Base-by-base conservation (phyloP, 1,284 basidiomycete species). In the Sporisorium sorghi region DNA sequence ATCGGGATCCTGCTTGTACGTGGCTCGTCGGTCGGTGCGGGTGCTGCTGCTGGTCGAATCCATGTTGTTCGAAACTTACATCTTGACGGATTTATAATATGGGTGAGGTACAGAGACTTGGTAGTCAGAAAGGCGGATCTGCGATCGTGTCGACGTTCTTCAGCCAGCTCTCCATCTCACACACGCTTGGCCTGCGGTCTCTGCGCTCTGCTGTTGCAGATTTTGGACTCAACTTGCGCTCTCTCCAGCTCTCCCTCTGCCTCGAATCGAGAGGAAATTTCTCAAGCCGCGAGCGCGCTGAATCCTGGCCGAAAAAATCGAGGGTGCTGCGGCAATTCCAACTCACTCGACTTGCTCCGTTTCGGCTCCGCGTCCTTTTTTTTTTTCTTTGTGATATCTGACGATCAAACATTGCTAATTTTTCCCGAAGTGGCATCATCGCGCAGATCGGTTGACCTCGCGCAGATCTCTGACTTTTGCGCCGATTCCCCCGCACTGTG, bases 321-420 rank as follows among this genome's bases (percentile, higher is more conserved):
- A 55, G 43, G 37, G 30, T 73, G 70, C 70, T 73, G 70, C 70
- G 70, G 70, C 70, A 73, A 73, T 73, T 64, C 59, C 70, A 56
- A 30, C 40, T 26, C 19, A 11, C 4, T 21, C 5, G 24, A 3
- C n/a, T 12, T 15, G 62, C 53, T 56, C 21, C 12, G 7, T 12
- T 8, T 52, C 51, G 51, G 55, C 19, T 59, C 51, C 52, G 52
- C n/a, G n/a, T n/a, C n/a, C n/a, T n/a, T n/a, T n/a, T n/a, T n/a
- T n/a, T n/a, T n/a, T n/a, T 30, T 6, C 5, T 30, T 30, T 55
- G 53, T 44, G 39, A 37, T 2, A 5, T 11, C 8, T 11, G 54
- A n/a, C n/a, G n/a, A 26, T 59, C 51, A 7, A 50, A 59, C 57
- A 58, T 30, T 3, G 14, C 17, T 17, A 37, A 37, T 17, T 37